A percentile compares a stretch with the other conserved stretches of the same genome.
phyloP scores from a whole-genome alignment of 2,329 filamentous ascomycete species.

The Myriangium duriaei region DNA sequence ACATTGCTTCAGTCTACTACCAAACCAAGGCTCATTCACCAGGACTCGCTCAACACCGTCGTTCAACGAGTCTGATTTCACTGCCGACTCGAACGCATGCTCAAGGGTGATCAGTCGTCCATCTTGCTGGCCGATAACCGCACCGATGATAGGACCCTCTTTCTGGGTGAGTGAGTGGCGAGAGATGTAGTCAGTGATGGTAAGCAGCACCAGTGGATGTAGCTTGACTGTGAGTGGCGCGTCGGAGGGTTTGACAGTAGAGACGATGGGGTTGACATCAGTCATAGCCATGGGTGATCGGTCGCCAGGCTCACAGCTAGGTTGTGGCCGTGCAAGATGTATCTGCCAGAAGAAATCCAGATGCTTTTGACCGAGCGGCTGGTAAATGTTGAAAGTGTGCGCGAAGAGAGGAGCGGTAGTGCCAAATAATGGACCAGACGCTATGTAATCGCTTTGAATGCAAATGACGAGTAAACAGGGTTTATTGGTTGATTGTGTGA shows the following conservation, averaged over 20 bases:
- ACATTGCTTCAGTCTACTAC: conserved; percentile 74
- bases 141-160: conserved; percentile 66
- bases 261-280: conserved; percentile 29
- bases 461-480: too few relatives aligned
- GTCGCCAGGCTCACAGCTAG: background rate
- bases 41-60: conserved; percentile 37
- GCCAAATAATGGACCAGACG: too few relatives aligned
- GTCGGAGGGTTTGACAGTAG: conserved; percentile 43
- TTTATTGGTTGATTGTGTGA: too few relatives aligned
- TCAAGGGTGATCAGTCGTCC: conserved; percentile 85
- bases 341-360: too few relatives aligned
- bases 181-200: conserved; percentile 92
- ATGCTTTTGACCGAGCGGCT: too few relatives aligned
- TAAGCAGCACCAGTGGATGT: conserved; percentile 88
- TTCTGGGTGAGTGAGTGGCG: conserved; percentile 71
- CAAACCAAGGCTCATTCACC: conserved; percentile 62
- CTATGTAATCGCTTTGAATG: too few relatives aligned
- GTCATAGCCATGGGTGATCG: conserved; percentile 8
- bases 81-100: conserved; percentile 76
- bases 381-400: too few relatives aligned
- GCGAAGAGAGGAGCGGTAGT: too few relatives aligned
- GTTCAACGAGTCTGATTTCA: conserved; percentile 25
- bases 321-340: too few relatives aligned
- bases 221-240: conserved; percentile 68
- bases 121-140: conserved; percentile 81